Percentiles rank a stretch among this genome's conserved stretches.
Conservation (phyloP, 129 eudicot species). For the Artemisia argyi region DNA sequence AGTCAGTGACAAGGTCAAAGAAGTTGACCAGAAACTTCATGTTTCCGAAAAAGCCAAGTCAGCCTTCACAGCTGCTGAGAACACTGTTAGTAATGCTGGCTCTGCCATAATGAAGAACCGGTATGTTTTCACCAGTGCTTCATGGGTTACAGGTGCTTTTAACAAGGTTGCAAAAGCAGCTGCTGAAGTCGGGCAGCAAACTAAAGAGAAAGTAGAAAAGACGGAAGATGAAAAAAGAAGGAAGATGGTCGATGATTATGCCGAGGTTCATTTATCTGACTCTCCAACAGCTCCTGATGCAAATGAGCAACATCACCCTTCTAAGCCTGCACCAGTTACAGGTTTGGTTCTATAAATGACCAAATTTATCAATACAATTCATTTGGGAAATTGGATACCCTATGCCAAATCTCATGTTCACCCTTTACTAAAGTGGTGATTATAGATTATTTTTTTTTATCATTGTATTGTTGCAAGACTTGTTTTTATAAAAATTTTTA, state of each 20-base stretch:
- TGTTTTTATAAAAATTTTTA: constrained; percentile 1
- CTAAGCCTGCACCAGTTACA: constrained; percentile 37
- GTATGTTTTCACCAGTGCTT: constrained; percentile 42
- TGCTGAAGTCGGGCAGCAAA: constrained; percentile 51
- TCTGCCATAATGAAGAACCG: constrained; percentile 54
- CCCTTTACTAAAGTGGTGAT: constrained; percentile 28
- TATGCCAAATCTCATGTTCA: constrained; percentile 5
- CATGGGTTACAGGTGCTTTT: constrained; percentile 55
- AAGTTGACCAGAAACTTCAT: constrained; percentile 59
- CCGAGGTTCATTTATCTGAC: constrained; percentile 35
- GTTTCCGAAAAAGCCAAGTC: constrained; percentile 55
- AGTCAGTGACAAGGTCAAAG: constrained; percentile 47
- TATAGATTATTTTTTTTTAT: constrained; percentile 29
- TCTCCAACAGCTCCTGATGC: constrained; percentile 37
- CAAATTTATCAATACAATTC: constrained; percentile 12
- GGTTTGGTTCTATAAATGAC: constrained; percentile 42
- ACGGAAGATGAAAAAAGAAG: constrained; percentile 33
- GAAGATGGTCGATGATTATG: constrained; percentile 46
- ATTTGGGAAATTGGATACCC: constrained; percentile 21
- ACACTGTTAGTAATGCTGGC: constrained; percentile 43
- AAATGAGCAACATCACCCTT: constrained; percentile 25
- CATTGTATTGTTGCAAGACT: constrained; percentile 29
- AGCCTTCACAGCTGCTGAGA: constrained; percentile 50
- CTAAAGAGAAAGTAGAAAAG: constrained; percentile 48
- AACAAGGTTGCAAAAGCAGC: constrained; percentile 53